Evolutionary conservation across 2,329 filamentous ascomycete genomes (phyloP), one percentile per base, ranked within the genome.

Genomic region (Phaeosphaeriaceae sp.): DNA sequence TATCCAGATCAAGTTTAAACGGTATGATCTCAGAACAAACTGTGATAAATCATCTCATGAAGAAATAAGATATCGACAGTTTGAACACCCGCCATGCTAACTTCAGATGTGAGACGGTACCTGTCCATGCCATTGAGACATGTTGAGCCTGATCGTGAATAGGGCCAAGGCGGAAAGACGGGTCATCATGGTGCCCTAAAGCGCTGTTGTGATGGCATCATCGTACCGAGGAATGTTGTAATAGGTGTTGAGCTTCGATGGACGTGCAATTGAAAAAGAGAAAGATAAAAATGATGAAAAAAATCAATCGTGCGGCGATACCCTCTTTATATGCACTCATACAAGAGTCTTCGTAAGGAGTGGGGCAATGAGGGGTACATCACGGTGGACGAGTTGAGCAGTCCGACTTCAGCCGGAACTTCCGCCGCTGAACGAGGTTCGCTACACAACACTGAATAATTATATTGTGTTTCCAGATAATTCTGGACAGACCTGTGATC

Each of bases 1-100:
- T 89, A 87, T 86, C 85, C 86, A 88, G 86, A 88, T 89, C 87
- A 90, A 90, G 87, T 90, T 89, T 81, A 78, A 77, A 81, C 86
- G 86, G 86, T 89, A 87, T 59, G 41, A 59, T 59, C 56, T 59
- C 53, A 56, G 56, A 59, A 54, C 56, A 59, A 52, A 48, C 26
- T 35, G 39, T 38, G 26, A 9, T 16, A 40, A 41, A 38, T 7
- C 23, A n/a, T n/a, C n/a, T n/a, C 35, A 13, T 15, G 12, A 5
- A 16, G 2, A 2, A 21, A n/a, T n/a, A 32, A 5, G 11, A 20
- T 15, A 23, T 7, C 12, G 33, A 42, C 43, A 30, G 21, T 48
- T 49, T 54, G 56, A 54, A 59, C 56, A 59, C 56, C 53, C 56
- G 56, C 53, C 56, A 59, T 59, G 56, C 56, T 54, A 54, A 48